Percentiles rank a stretch among this genome's conserved stretches.
Conservation (phyloP, 805 yeast species). For the Myxozyma neglecta region DNA sequence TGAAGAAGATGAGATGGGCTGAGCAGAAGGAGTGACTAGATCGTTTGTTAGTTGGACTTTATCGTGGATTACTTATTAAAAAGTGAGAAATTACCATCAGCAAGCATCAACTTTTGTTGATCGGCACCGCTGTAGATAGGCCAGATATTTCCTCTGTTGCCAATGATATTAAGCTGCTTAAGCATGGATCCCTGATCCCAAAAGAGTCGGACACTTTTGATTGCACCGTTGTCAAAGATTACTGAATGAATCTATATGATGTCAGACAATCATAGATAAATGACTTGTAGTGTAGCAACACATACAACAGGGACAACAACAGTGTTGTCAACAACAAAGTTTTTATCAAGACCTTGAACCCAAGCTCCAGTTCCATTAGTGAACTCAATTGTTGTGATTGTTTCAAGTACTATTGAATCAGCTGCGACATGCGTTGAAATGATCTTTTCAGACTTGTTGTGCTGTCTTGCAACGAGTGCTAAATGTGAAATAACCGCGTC, state of each 20-base stretch:
- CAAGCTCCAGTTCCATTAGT: slow-evolving; percentile 35
- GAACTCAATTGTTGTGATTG: slow-evolving; percentile 34
- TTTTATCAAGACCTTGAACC: slow-evolving; percentile 34
- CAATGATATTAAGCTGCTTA: slow-evolving; percentile 37
- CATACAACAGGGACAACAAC: slow-evolving; percentile 30
- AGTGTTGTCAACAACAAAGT: slow-evolving; percentile 35
- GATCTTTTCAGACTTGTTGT: slow-evolving; percentile 27
- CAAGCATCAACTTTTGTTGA: slow-evolving; percentile 23
- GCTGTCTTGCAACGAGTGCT: slow-evolving; percentile 23
- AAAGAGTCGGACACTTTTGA: slow-evolving; percentile 28
- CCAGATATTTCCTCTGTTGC: slow-evolving; percentile 38
- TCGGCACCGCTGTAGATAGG: slow-evolving; percentile 34
- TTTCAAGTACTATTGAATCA: slow-evolving; percentile 34
- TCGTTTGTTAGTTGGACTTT: not conserved
- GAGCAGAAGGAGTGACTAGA: not conserved
- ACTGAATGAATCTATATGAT: slow-evolving; percentile 20
- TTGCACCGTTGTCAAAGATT: slow-evolving; percentile 21
- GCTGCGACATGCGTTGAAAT: slow-evolving; percentile 26
- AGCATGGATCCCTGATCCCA: slow-evolving; percentile 38
- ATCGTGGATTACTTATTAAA: not conserved
- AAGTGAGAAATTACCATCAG: slow-evolving; percentile 9
- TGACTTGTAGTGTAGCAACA: not conserved
- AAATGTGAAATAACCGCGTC: slow-evolving; percentile 31
- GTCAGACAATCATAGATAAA: not conserved
- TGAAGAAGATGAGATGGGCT: not conserved